Conservation (phyloP, 495 filamentous ascomycete genomes). For the Baudoinia panamericana region DNA sequence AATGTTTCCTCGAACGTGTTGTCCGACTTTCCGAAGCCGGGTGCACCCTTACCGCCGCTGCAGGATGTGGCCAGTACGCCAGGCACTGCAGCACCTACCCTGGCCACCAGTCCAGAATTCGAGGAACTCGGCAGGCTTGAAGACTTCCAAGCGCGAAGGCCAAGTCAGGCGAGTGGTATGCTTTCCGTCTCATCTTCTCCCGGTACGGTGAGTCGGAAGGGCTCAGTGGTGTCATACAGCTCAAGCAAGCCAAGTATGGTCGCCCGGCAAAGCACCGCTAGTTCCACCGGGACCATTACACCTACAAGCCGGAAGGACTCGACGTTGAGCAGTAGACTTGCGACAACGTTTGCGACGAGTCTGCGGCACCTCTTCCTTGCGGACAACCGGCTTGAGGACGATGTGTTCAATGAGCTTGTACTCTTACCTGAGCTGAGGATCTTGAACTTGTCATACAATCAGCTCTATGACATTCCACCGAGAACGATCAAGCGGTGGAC, state of each 20-base stretch:
- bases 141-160: constrained; percentile 51
- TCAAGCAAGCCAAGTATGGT: constrained; percentile 75
- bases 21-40: constrained; percentile 70
- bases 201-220: constrained; percentile 46
- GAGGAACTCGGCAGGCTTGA: constrained; percentile 65
- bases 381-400: constrained; percentile 86
- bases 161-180: constrained; percentile 72
- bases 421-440: constrained; percentile 73
- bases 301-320: constrained; percentile 74
- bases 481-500: constrained; percentile 78
- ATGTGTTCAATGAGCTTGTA: constrained; percentile 81
- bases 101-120: constrained; percentile 49
- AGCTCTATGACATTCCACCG: constrained; percentile 79
- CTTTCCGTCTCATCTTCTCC: constrained; percentile 65
- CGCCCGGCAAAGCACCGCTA: constrained; percentile 46
- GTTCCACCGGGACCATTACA: constrained; percentile 38
- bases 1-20: constrained; percentile 93
- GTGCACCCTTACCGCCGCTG: constrained; percentile 20
- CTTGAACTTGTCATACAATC: constrained; percentile 91
- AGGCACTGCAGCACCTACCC: constrained; percentile 35
- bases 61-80: constrained; percentile 30
- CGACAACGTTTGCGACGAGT: constrained; percentile 73
- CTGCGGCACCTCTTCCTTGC: constrained; percentile 75
- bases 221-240: constrained; percentile 65
- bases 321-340: constrained; percentile 55